Evolutionary conservation across 1,139 yeast genomes (phyloP).

Genomic region (Kodamaea fungicola): DNA sequence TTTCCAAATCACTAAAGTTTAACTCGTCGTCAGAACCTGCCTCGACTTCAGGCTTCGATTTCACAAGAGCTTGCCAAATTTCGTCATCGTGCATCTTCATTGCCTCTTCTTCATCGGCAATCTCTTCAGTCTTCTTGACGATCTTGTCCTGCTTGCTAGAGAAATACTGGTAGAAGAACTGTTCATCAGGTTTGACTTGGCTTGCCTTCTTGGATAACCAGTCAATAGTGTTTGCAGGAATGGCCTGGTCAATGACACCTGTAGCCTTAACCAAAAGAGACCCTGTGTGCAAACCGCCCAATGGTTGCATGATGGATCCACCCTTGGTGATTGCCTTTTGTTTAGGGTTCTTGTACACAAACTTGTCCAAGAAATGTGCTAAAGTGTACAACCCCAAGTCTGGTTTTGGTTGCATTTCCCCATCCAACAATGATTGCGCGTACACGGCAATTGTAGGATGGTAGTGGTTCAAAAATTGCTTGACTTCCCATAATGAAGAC

Average conservation of each 20-base stretch:
- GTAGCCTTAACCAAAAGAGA: slow-evolving; percentile 69
- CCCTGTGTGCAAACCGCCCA: slow-evolving; percentile 87
- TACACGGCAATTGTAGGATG: slow-evolving; percentile 90
- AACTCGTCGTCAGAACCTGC: slow-evolving; percentile 42
- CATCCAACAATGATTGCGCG: slow-evolving; percentile 60
- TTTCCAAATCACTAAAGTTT: slow-evolving; percentile 48
- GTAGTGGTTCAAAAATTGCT: slow-evolving; percentile 71
- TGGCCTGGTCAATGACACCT: slow-evolving; percentile 37
- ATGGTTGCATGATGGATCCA: slow-evolving; percentile 94
- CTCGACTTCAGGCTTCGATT: slow-evolving; percentile 80
- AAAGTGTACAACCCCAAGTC: slow-evolving; percentile 86
- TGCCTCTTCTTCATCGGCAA: slow-evolving; percentile 31
- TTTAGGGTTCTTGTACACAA: slow-evolving; percentile 91
- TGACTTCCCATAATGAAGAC: slow-evolving; percentile 84
- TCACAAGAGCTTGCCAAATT: slow-evolving; percentile 86
- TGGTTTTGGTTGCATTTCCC: slow-evolving; percentile 57
- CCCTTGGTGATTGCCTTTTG: slow-evolving; percentile 72
- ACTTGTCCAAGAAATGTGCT: slow-evolving; percentile 89
- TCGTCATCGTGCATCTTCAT: slow-evolving; percentile 71
- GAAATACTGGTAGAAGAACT: slow-evolving; percentile 87
- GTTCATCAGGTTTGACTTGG: slow-evolving; percentile 81
- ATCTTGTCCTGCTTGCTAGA: slow-evolving; percentile 54
- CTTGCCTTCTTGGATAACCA: slow-evolving; percentile 69
- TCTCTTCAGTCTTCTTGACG: slow-evolving; percentile 21
- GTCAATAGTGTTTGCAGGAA: slow-evolving; percentile 78